Percentiles rank a stretch among this genome's conserved stretches.
Evolutionary conservation across 1,139 yeast species (phyloP).

Genomic region (Geotrichum reessii): DNA sequence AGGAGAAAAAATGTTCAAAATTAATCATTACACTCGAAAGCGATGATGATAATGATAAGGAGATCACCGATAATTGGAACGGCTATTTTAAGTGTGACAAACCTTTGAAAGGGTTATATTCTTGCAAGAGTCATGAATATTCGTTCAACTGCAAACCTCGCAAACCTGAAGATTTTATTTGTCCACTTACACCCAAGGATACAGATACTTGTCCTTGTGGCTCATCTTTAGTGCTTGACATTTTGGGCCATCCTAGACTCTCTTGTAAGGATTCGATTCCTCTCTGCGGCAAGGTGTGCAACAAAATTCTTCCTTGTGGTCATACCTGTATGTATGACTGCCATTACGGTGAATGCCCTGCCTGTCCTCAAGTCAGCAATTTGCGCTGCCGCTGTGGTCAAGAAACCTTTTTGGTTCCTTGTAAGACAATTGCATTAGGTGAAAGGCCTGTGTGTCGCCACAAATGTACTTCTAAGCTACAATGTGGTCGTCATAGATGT

Average conservation of each 20-base stretch:
- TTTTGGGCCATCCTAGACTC: slow-evolving; percentile 44
- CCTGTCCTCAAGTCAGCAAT: slow-evolving; percentile 49
- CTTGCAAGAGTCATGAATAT: slow-evolving; percentile 66
- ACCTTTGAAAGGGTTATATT: slow-evolving; percentile 47
- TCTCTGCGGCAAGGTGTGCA: slow-evolving; percentile 62
- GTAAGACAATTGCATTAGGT: slow-evolving; percentile 50
- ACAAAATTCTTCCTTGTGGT: slow-evolving; percentile 63
- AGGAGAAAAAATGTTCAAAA: slow-evolving; percentile 12
- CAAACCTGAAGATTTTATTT: slow-evolving; percentile 40
- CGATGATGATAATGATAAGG: slow-evolving; percentile 11
- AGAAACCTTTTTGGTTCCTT: slow-evolving; percentile 53
- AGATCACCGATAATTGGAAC: slow-evolving; percentile 42
- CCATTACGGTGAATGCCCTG: slow-evolving; percentile 70
- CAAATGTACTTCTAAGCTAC: slow-evolving; percentile 69
- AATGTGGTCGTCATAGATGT: slow-evolving; percentile 80
- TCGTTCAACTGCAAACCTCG: slow-evolving; percentile 54
- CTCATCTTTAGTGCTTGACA: slow-evolving; percentile 39
- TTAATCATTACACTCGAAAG: neutral
- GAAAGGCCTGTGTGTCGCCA: slow-evolving; percentile 59
- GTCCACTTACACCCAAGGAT: slow-evolving; percentile 59
- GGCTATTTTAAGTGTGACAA: slow-evolving; percentile 60
- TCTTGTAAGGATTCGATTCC: slow-evolving; percentile 71
- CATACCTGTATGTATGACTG: slow-evolving; percentile 62
- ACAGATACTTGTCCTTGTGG: slow-evolving; percentile 78
- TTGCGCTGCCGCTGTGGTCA: slow-evolving; percentile 49